A percentile compares a stretch with the other conserved stretches of the same genome.
These are phyloP conservation scores for Ganoderma leucocontextum DNA, from an alignment of 1,284 basidiomycete genomes.

Conservation along the genomic window DNA sequence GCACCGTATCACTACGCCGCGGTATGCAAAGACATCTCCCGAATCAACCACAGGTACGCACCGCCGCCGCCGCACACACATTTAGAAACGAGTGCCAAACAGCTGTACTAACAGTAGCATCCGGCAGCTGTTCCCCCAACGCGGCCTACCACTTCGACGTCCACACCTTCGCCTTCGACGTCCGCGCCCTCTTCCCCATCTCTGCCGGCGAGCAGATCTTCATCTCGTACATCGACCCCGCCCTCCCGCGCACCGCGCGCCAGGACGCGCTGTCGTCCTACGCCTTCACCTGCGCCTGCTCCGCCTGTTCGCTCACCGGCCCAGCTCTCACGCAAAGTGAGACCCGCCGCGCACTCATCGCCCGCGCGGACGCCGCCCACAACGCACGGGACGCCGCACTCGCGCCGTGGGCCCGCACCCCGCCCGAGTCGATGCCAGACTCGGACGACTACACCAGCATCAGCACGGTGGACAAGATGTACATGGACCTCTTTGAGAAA, in stretches of 20 bases:
- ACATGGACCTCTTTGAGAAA: slow-evolving; percentile 24
- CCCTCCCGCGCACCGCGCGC: slow-evolving; percentile 22
- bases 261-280: slow-evolving; percentile 25
- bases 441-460: slow-evolving; percentile 6
- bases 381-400: slow-evolving; percentile 22
- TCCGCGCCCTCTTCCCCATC: slow-evolving; percentile 32
- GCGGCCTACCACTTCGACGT: slow-evolving; percentile 25
- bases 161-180: slow-evolving; percentile 27
- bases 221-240: slow-evolving; percentile 32
- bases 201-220: slow-evolving; percentile 24
- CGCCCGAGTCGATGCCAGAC: slow-evolving; percentile 14
- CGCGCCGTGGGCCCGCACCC: slow-evolving; percentile 20
- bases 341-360: slow-evolving; percentile 24
- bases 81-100: not conserved
- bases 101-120: not conserved
- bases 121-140: slow-evolving; percentile 36
- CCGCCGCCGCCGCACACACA: no score
- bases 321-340: slow-evolving; percentile 25
- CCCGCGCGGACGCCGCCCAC: slow-evolving; percentile 21
- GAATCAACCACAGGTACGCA: slow-evolving; percentile 36
- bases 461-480: slow-evolving; percentile 21
- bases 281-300: slow-evolving; percentile 32
- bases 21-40: slow-evolving; percentile 31
- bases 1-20: slow-evolving; percentile 18
- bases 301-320: slow-evolving; percentile 26